Evolutionary conservation across 148 eudicot species (phyloP).

Genomic region (Selenicereus undatus): DNA sequence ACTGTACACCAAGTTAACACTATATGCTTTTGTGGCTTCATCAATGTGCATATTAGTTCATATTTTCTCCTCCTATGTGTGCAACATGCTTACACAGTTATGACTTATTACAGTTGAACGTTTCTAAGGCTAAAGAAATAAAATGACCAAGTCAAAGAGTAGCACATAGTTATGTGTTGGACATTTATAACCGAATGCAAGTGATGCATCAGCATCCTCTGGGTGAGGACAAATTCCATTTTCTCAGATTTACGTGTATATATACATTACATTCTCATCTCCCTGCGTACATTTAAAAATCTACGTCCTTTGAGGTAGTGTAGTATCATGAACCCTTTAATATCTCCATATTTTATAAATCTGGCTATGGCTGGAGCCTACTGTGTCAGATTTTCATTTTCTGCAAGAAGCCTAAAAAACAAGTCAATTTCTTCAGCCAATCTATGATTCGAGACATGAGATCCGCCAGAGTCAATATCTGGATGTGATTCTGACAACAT

Average conservation of each 20-base stretch:
- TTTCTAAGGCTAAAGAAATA: no score
- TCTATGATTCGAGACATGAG: constrained; percentile 23
- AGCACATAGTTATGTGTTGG: no score
- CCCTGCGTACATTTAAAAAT: not conserved
- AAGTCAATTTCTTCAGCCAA: constrained; percentile 65
- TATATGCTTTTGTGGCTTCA: no score
- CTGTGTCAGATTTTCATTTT: constrained; percentile 28
- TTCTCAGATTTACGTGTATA: not conserved
- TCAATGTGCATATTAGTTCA: no score
- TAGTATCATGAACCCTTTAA: not conserved
- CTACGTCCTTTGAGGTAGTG: not conserved
- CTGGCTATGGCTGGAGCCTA: not conserved
- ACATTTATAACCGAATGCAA: no score
- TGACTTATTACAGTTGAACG: no score
- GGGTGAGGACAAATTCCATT: not conserved
- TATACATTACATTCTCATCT: not conserved
- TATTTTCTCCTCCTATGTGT: no score
- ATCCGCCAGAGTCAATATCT: constrained; percentile 12
- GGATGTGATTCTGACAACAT: constrained; percentile 37
- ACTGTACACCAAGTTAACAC: no score
- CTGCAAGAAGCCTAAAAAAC: constrained; percentile 42
- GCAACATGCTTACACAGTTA: no score
- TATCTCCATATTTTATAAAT: not conserved
- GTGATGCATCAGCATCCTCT: not conserved
- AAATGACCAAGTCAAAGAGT: no score